These are phyloP conservation scores for Leptodontidium sp. DNA, from an alignment of 2,329 filamentous ascomycete genomes.

Conservation along the genomic window DNA sequence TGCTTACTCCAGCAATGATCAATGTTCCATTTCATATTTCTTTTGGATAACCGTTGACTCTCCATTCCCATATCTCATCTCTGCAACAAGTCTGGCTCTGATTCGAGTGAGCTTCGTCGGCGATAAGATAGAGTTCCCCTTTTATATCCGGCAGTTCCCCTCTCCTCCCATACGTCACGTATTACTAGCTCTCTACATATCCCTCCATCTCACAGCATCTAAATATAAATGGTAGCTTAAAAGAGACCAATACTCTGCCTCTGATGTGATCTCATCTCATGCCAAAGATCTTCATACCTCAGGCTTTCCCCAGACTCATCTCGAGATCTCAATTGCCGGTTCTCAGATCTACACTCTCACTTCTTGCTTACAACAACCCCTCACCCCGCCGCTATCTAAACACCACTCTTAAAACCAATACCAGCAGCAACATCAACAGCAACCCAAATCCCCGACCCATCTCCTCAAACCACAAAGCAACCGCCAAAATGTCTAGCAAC, in stretches of 20 bases:
- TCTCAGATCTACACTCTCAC: constrained; percentile 2
- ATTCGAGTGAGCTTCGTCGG: constrained; percentile 13
- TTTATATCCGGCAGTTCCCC: constrained; percentile 23
- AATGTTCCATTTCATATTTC: too few relatives aligned
- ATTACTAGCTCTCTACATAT: constrained; percentile 2
- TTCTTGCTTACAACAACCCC: not conserved
- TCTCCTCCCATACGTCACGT: constrained; percentile 27
- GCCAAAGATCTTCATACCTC: not conserved
- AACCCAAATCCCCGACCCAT: constrained; percentile 49
- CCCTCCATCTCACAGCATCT: not conserved
- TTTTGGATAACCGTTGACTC: too few relatives aligned
- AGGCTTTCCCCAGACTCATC: not conserved
- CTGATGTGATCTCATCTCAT: not conserved
- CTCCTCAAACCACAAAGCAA: not conserved
- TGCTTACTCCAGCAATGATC: not conserved
- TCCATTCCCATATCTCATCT: too few relatives aligned
- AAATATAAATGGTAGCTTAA: not conserved
- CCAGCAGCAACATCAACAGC: constrained; percentile 35
- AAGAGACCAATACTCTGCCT: not conserved
- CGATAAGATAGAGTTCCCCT: constrained; percentile 13
- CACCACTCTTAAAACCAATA: not conserved
- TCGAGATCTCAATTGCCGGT: not conserved
- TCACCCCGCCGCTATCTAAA: not conserved
- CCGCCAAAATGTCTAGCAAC: constrained; percentile 29
- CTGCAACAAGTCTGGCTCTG: not conserved